A percentile compares a stretch with the other conserved stretches of the same genome.
phyloP scores from a whole-genome alignment of 129 eudicot genomes.

The Pittosporum tobira region DNA sequence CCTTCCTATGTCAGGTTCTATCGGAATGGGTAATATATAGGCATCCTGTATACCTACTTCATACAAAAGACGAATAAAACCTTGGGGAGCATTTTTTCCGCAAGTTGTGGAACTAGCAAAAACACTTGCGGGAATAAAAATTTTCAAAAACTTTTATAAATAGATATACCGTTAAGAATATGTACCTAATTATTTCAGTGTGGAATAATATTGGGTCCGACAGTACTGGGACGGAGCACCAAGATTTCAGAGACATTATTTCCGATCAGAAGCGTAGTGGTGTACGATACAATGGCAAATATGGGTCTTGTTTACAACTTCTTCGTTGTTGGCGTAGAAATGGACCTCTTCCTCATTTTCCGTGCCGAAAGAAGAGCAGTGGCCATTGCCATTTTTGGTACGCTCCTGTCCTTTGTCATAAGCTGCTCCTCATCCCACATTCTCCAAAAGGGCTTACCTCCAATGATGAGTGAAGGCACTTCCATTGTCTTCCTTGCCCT shows the following conservation, averaged over 20 bases:
- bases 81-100: too few species aligned
- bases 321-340: conserved; percentile 25
- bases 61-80: too few species aligned
- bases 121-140: too few species aligned
- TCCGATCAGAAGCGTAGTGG: conserved; percentile 16
- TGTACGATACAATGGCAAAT: conserved; percentile 25
- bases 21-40: too few species aligned
- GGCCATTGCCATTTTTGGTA: conserved; percentile 16
- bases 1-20: too few species aligned
- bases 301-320: conserved; percentile 26
- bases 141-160: too few species aligned
- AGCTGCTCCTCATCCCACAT: neutral
- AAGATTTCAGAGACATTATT: conserved; percentile 1
- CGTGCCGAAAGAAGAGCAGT: conserved; percentile 6
- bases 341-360: conserved; percentile 10
- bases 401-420: conserved; percentile 13
- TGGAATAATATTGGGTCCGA: conserved; percentile 26
- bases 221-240: conserved; percentile 16
- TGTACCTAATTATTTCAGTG: conserved; percentile 18
- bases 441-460: neutral
- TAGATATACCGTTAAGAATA: too few species aligned
- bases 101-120: too few species aligned
- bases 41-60: too few species aligned
- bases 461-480: neutral
- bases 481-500: conserved; percentile 16